These are phyloP conservation scores for Falciphora oryzae DNA, from an alignment of 2,329 filamentous ascomycete species.

Conservation along the genomic window DNA sequence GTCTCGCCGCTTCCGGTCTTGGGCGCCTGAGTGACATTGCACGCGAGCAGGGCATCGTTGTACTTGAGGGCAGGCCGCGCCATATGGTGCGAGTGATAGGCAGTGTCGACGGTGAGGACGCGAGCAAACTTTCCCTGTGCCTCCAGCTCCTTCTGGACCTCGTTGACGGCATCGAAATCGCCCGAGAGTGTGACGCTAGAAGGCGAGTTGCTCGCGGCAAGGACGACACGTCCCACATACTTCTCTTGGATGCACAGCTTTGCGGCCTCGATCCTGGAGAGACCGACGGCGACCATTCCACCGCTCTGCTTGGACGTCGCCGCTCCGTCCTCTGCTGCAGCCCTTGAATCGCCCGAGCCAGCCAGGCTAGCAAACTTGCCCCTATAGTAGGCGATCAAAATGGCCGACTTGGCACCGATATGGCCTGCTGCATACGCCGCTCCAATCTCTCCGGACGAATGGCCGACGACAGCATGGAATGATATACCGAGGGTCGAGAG, in stretches of 20 bases:
- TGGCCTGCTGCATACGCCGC: conserved; percentile 36
- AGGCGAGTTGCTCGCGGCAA: conserved; percentile 28
- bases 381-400: conserved; percentile 35
- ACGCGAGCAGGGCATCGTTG: conserved; percentile 22
- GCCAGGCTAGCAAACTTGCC: conserved; percentile 27
- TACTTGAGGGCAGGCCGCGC: conserved; percentile 27
- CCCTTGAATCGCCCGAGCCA: conserved; percentile 9
- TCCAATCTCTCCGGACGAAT: conserved; percentile 38
- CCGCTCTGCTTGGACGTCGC: conserved; percentile 15
- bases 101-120: conserved; percentile 35
- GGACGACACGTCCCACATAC: conserved; percentile 22
- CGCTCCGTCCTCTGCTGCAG: background rate
- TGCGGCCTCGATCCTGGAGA: conserved; percentile 22
- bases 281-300: conserved; percentile 30
- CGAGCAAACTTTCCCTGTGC: conserved; percentile 26
- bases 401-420: conserved; percentile 29
- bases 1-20: conserved; percentile 19
- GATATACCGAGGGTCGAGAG: conserved; percentile 21
- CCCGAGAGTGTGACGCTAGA: conserved; percentile 31
- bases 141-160: conserved; percentile 18
- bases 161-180: conserved; percentile 23
- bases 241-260: conserved; percentile 18
- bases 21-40: conserved; percentile 21
- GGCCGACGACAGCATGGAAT: conserved; percentile 30
- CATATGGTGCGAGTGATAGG: conserved; percentile 48